Conservation (phyloP, 768 basidiomycete species). For the Leccinum incarnatum region DNA sequence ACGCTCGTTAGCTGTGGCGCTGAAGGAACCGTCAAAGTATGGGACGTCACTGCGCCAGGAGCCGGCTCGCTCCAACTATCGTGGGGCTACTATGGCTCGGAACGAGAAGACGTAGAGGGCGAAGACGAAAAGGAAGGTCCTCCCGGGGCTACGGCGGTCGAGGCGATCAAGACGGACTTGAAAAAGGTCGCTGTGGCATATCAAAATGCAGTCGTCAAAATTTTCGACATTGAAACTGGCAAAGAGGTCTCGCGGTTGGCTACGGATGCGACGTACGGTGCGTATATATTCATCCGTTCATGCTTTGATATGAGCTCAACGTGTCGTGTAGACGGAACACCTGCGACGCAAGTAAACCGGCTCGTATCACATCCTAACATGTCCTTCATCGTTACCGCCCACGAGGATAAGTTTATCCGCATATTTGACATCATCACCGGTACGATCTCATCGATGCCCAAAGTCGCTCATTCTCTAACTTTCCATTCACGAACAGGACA, state of each 20-base stretch:
- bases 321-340: constrained; percentile 57
- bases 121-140: constrained; percentile 45
- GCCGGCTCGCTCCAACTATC: constrained; percentile 62
- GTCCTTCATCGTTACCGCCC: constrained; percentile 82
- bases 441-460: constrained; percentile 34
- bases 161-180: constrained; percentile 77
- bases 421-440: constrained; percentile 85
- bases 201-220: constrained; percentile 83
- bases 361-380: constrained; percentile 89
- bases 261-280: constrained; percentile 60
- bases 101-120: constrained; percentile 37
- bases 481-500: constrained; percentile 46
- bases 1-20: constrained; percentile 88
- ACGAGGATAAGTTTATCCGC: constrained; percentile 92
- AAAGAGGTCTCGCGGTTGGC: constrained; percentile 65
- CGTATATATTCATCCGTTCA: constrained; percentile 17
- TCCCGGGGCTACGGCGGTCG: constrained; percentile 77
- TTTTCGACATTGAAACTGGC: constrained; percentile 89
- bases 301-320: constrained; percentile 2
- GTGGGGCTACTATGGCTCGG: constrained; percentile 78
- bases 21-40: constrained; percentile 90
- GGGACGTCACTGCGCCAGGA: constrained; percentile 77
- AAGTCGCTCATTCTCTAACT: not conserved
- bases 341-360: constrained; percentile 78
- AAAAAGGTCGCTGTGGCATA: constrained; percentile 90